Evolutionary conservation across 106 monocot genomes (phyloP), one percentile per base, ranked within the genome.

Genomic region (Acorus calamus): DNA sequence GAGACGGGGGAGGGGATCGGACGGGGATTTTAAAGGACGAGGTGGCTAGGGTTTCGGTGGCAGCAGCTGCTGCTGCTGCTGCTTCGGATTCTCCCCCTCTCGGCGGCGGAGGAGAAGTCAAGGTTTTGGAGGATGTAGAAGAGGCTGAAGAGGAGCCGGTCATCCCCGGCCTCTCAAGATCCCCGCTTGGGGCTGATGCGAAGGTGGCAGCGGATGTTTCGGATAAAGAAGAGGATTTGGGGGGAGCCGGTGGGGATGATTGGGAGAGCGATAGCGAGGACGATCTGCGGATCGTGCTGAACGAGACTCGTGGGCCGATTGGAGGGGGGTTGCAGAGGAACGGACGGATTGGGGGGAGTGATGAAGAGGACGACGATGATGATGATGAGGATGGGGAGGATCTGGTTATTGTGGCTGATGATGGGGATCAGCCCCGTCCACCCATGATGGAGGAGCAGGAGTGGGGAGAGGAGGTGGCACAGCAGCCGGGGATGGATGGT

Each of bases 181-280:
- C 28, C 28, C 28, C 28, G 28, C 28, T 28, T 28, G 28, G 1
- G 28, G 28, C 76, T 11, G 47, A 64, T 6, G 76, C n/a, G 46
- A 56, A 73, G 2, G 53, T 49, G 2, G 62, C 45, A 60, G 50
- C 46, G 4, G 59, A 55, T 14, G 14, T 55, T n/a, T 43, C 61
- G 6, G 28, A 42, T 13, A 67, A 70, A 13, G 55, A 56, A 9
- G 70, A 59, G 1, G 47, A 52, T 3, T 50, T 42, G 1, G 72
- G 50, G 9, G 62, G 61, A 8, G 59, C 78, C 3, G 71, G 55
- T 28, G 83, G 73, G 54, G 89, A 86, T 3, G 91, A 96, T 14
- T 87, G 80, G 75, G 96, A 98, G 11, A 98, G 87, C 51, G 96
- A 91, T 54, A 98, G 96, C 61, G 96, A 91, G 42, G 96, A 98